Percentiles rank a stretch among this genome's conserved stretches.
phyloP scores from a whole-genome alignment of 805 yeast genomes.

The Vanderwaltozyma verrucispora region DNA sequence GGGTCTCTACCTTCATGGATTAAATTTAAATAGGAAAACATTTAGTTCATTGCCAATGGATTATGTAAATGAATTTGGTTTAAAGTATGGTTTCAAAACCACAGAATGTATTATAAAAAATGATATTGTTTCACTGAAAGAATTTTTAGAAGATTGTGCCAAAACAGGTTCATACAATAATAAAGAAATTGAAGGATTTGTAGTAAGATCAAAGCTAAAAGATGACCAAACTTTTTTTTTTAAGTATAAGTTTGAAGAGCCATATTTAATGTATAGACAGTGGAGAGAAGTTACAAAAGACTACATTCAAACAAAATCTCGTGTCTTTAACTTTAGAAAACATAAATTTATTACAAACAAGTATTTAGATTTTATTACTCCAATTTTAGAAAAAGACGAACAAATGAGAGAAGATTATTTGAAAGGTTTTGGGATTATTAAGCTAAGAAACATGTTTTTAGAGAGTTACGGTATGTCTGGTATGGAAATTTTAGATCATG shows the following conservation, averaged over 20 bases:
- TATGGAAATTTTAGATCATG: conserved; percentile 43
- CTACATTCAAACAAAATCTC: conserved; percentile 31
- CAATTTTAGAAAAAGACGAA: conserved; percentile 42
- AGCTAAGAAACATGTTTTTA: conserved; percentile 57
- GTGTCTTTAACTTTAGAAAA: conserved; percentile 34
- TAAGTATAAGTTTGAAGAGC: conserved; percentile 92
- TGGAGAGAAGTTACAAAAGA: conserved; percentile 78
- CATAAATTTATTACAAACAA: conserved; percentile 53
- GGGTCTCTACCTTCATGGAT: conserved; percentile 85
- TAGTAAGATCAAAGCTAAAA: conserved; percentile 49
- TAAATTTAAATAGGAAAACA: conserved; percentile 54
- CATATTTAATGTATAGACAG: conserved; percentile 81
- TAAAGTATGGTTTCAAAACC: conserved; percentile 57
- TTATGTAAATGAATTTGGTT: conserved; percentile 50
- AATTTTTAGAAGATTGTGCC: conserved; percentile 46
- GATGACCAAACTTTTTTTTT: conserved; percentile 52
- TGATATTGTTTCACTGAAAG: conserved; percentile 33
- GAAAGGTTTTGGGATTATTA: conserved; percentile 62
- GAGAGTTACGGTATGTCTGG: conserved; percentile 45
- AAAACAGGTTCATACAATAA: conserved; percentile 61
- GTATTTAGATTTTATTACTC: conserved; percentile 58
- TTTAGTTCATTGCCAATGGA: conserved; percentile 60
- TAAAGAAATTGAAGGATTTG: conserved; percentile 87
- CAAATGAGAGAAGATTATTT: conserved; percentile 36
- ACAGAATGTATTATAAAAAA: conserved; percentile 38